These are phyloP conservation scores for Pseudozyma thailandica DNA, from an alignment of 1,284 basidiomycete species.

Conservation along the genomic window DNA sequence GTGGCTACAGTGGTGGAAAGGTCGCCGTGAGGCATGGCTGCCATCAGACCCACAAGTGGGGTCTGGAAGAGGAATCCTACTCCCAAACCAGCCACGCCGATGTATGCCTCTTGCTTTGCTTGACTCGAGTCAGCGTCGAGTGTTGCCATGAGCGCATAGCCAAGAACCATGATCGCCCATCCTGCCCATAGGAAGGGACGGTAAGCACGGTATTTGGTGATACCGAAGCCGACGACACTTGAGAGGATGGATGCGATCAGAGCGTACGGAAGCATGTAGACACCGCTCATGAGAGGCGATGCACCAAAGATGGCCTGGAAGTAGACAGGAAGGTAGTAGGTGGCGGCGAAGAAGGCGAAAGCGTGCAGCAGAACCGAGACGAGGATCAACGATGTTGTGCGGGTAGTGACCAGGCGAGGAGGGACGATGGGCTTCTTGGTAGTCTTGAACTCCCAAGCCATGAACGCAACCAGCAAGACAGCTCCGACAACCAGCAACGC, in stretches of 20 bases:
- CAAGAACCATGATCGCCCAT: slow-evolving; percentile 50
- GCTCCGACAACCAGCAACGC: slow-evolving; percentile 78
- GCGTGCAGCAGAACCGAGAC: slow-evolving; percentile 77
- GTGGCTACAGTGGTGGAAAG: slow-evolving; percentile 47
- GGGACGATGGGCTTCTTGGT: slow-evolving; percentile 80
- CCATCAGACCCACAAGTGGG: slow-evolving; percentile 56
- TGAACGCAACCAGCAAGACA: slow-evolving; percentile 73
- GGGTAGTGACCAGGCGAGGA: slow-evolving; percentile 80
- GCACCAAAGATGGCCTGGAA: slow-evolving; percentile 79
- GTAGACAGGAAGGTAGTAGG: slow-evolving; percentile 72
- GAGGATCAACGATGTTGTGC: slow-evolving; percentile 78
- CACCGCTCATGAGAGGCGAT: slow-evolving; percentile 79
- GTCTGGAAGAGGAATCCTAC: slow-evolving; percentile 62
- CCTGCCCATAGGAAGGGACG: slow-evolving; percentile 75
- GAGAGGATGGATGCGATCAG: slow-evolving; percentile 75
- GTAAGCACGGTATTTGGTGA: slow-evolving; percentile 76
- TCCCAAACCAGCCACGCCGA: slow-evolving; percentile 55
- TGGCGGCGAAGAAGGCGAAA: slow-evolving; percentile 74
- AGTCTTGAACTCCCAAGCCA: slow-evolving; percentile 77
- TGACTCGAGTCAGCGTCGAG: slow-evolving; percentile 30
- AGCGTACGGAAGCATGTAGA: slow-evolving; percentile 80
- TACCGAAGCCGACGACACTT: slow-evolving; percentile 74
- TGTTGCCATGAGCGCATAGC: slow-evolving; percentile 53
- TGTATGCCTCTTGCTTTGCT: slow-evolving; percentile 43
- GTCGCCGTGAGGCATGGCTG: slow-evolving; percentile 57